These are phyloP conservation scores for Omphalea diandra DNA, from an alignment of 441 rosid genomes.

Conservation along the genomic window DNA sequence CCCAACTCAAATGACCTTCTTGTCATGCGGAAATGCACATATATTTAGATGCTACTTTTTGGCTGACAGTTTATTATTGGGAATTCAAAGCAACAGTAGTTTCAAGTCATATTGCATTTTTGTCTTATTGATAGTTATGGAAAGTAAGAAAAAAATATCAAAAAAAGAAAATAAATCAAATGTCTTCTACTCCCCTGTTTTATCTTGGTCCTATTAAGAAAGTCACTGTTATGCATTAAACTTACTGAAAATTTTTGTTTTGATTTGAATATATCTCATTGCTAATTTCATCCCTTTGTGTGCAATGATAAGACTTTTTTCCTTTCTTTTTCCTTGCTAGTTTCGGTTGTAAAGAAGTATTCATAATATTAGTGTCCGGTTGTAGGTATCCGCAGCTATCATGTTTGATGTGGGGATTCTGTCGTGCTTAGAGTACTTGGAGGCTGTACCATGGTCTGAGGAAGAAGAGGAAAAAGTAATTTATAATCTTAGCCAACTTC, in stretches of 20 bases:
- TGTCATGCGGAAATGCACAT: no score
- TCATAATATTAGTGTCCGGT: conserved; percentile 10
- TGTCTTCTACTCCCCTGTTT: background rate
- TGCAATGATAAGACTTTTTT: conserved; percentile 1
- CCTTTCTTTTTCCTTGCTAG: background rate
- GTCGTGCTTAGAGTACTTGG: conserved; percentile 80
- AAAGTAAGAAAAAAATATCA: background rate
- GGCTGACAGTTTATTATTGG: conserved; percentile 4
- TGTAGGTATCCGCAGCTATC: conserved; percentile 76
- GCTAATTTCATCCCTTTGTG: background rate
- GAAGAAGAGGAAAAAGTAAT: conserved; percentile 73
- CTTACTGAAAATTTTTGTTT: background rate
- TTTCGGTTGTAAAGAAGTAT: conserved; percentile 6
- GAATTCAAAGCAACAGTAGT: background rate
- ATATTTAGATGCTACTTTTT: background rate
- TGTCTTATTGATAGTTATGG: background rate
- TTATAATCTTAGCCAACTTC: conserved; percentile 58
- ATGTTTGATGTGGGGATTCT: conserved; percentile 66
- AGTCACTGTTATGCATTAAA: background rate
- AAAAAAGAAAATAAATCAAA: background rate
- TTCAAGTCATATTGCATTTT: background rate
- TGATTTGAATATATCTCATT: background rate
- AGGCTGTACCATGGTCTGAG: conserved; percentile 93
- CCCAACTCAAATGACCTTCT: background rate
- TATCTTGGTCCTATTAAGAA: background rate